Evolutionary conservation across 306 rosid genomes (phyloP).

Genomic region (Fragaria iinumae): DNA sequence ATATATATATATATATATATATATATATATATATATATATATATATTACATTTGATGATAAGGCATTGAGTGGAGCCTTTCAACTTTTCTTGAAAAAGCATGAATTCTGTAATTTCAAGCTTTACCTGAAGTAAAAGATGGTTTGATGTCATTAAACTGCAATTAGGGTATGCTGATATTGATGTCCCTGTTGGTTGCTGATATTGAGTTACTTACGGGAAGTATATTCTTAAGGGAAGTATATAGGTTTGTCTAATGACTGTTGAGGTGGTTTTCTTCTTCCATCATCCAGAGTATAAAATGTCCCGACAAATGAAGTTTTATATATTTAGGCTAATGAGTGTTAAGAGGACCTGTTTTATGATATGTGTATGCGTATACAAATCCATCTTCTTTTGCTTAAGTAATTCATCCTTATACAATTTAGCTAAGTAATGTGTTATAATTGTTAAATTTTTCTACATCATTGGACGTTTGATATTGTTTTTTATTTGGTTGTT

Average conservation of each 20-base stretch:
- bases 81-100: not conserved
- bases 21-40: too few relatives aligned
- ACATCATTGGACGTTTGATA: too few relatives aligned
- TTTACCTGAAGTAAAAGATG: not conserved
- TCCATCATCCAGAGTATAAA: too few relatives aligned
- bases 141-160: not conserved
- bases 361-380: not conserved
- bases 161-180: not conserved
- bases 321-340: not conserved
- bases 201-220: not conserved
- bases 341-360: not conserved
- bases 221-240: not conserved
- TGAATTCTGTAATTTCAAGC: not conserved
- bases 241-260: not conserved
- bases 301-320: not conserved
- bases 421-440: too few relatives aligned
- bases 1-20: too few relatives aligned
- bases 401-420: too few relatives aligned
- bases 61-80: not conserved
- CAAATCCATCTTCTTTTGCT: not conserved
- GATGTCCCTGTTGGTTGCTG: not conserved
- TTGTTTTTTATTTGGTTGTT: too few relatives aligned
- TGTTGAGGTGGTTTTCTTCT: too few relatives aligned
- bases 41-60: not conserved
- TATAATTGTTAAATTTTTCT: too few relatives aligned